Evolutionary conservation across 371 early-diverging fungal species (phyloP).

Genomic region (Saksenaea oblongispora): DNA sequence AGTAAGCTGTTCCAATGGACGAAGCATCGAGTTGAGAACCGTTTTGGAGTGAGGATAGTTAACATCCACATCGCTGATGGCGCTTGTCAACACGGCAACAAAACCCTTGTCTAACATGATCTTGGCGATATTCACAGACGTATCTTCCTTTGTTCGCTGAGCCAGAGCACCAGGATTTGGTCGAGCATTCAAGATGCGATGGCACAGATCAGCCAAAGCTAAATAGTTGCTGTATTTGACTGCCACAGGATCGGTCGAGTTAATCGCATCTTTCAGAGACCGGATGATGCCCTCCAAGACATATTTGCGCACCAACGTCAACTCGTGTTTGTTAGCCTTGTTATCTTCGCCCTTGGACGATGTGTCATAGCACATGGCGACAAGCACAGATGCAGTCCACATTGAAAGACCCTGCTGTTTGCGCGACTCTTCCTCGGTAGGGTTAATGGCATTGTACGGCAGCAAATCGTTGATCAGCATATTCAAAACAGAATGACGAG

Average conservation of each 20-base stretch:
- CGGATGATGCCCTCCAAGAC: conserved; percentile 66
- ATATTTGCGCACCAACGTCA: conserved; percentile 66
- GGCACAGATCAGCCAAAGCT: conserved; percentile 73
- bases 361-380: conserved; percentile 56
- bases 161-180: conserved; percentile 35
- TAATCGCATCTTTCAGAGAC: conserved; percentile 63
- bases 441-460: conserved; percentile 57
- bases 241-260: conserved; percentile 54
- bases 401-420: conserved; percentile 66
- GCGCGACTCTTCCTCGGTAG: conserved; percentile 51
- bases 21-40: conserved; percentile 75
- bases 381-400: conserved; percentile 65
- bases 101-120: conserved; percentile 91
- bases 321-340: conserved; percentile 51
- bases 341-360: conserved; percentile 40
- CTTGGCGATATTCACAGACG: conserved; percentile 66
- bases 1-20: conserved; percentile 87
- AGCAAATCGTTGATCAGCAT: conserved; percentile 66
- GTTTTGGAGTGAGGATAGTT: conserved; percentile 83
- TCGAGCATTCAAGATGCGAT: conserved; percentile 64
- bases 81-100: conserved; percentile 76
- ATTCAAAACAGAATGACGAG: conserved; percentile 42
- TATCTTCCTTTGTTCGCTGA: conserved; percentile 54
- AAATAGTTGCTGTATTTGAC: conserved; percentile 70
- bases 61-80: conserved; percentile 85